Evolutionary conservation across 2,329 filamentous ascomycete genomes (phyloP), one percentile per base, ranked within the genome.

Genomic region (Ceratocystis cubensis): DNA sequence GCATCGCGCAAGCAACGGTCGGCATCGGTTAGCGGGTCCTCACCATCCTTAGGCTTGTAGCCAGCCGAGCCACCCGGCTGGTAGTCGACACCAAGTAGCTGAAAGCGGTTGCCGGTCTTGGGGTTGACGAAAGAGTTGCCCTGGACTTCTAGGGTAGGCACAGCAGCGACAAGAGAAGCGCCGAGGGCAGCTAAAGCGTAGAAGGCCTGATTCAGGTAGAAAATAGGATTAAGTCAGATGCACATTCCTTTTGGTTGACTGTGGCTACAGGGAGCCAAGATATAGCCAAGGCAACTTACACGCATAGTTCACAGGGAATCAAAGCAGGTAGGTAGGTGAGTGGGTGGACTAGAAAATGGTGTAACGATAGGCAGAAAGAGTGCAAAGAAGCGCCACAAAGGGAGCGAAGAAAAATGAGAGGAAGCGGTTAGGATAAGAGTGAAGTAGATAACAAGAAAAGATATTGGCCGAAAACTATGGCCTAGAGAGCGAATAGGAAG

Each of bases 71-170:
- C 86, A 69, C 84, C 85, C 56, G 85, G 85, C 74, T 88, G 86
- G 76, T 88, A 88, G 72, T 85, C 86, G 70, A 86, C 80, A 71
- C 86, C 86, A 63, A 86, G 80, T 68, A 88, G 79, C 76, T 87
- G 83, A 75, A 87, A 87, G 69, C 80, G 81, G 71, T 83, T 78
- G 68, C 83, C 82, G 25, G 79, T 82, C 67, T 76, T 75, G 53
- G 81, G 76, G 75, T 86, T 84, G 74, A 87, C 78, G 68, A 88
- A 85, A 72, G 84, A 77, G 68, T 78, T 78, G 70, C 82, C 83
- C 67, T 82, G 72, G 69, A 86, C 78, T 68, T 80, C 78, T 64
- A 88, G 79, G 8, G 83, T 75, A 68, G 78, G 79, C 64, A 88
- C 82, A 64, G 85, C 85, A 64, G 78, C 76, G 63, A 79, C 81